Conservation (phyloP, 495 filamentous ascomycete species). For the Tuber melanosporum region DNA sequence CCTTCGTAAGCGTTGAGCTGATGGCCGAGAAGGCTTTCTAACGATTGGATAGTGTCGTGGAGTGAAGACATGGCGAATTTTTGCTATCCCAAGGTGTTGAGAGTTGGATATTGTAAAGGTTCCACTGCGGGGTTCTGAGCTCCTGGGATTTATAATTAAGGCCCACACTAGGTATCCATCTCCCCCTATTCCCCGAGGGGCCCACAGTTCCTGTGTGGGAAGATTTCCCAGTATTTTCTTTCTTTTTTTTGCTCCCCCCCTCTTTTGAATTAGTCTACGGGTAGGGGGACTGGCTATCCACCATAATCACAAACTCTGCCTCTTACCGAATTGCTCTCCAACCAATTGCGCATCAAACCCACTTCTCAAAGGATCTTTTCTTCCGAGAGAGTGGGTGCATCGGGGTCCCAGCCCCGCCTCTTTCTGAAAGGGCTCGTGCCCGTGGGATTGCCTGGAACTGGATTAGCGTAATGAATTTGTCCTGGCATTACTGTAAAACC, state of each 20-base stretch:
- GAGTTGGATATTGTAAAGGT: neutral
- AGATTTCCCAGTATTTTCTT: neutral
- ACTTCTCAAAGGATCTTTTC: neutral
- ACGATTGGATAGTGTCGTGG: neutral
- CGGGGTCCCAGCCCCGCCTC: neutral
- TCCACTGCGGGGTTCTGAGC: neutral
- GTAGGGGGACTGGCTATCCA: neutral
- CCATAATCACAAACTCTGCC: neutral
- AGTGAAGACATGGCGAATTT: neutral
- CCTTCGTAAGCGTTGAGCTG: neutral
- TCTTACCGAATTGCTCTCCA: neutral
- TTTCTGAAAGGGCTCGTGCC: neutral
- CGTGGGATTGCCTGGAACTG: neutral
- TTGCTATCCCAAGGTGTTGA: neutral
- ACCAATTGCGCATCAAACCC: neutral
- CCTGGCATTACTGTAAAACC: too few species aligned
- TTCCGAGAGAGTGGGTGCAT: neutral
- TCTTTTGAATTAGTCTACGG: neutral
- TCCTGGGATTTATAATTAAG: neutral
- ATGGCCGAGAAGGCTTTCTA: neutral
- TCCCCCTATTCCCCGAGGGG: neutral
- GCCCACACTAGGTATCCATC: neutral
- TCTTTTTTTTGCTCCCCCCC: neutral
- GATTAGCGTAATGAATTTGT: too few species aligned
- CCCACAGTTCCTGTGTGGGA: neutral